Percentiles rank a stretch among this genome's conserved stretches.
phyloP scores from a whole-genome alignment of 2,329 filamentous ascomycete genomes.

The Acephala macrosclerotiorum region DNA sequence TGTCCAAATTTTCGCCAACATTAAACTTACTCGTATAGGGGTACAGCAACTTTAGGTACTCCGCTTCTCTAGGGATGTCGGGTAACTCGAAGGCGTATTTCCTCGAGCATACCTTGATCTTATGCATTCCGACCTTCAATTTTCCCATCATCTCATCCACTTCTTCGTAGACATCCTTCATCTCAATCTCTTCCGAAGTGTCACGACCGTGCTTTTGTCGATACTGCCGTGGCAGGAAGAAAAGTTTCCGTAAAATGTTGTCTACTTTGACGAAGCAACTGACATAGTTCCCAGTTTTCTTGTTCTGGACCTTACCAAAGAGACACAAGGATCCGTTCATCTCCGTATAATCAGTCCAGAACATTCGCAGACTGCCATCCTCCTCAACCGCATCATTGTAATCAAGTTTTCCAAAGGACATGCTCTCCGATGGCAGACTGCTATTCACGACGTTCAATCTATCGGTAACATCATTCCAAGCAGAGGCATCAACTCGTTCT shows the following conservation, averaged over 20 bases:
- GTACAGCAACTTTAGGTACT: constrained; percentile 96
- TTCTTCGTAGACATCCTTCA: constrained; percentile 90
- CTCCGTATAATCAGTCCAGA: constrained; percentile 97
- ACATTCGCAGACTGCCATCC: constrained; percentile 91
- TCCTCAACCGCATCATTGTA: constrained; percentile 88
- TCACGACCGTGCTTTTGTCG: constrained; percentile 69
- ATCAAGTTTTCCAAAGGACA: constrained; percentile 79
- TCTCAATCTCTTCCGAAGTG: constrained; percentile 80
- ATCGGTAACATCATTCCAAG: constrained; percentile 88
- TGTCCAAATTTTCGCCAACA: not conserved
- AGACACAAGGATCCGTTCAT: constrained; percentile 90
- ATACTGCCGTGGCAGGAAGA: constrained; percentile 83
- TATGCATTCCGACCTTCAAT: constrained; percentile 86
- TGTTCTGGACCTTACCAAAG: constrained; percentile 96
- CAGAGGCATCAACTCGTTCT: constrained; percentile 75
- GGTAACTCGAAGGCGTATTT: constrained; percentile 97
- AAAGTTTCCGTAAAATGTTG: constrained; percentile 91
- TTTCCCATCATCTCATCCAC: constrained; percentile 88
- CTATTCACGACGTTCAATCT: constrained; percentile 86
- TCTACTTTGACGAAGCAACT: constrained; percentile 97
- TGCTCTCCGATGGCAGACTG: constrained; percentile 70
- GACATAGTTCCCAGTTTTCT: constrained; percentile 77
- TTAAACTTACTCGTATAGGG: constrained; percentile 76
- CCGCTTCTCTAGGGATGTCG: constrained; percentile 83
- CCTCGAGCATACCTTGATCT: constrained; percentile 87